Evolutionary conservation across 768 basidiomycete species (phyloP).

Genomic region (Favolaschia claudopus): DNA sequence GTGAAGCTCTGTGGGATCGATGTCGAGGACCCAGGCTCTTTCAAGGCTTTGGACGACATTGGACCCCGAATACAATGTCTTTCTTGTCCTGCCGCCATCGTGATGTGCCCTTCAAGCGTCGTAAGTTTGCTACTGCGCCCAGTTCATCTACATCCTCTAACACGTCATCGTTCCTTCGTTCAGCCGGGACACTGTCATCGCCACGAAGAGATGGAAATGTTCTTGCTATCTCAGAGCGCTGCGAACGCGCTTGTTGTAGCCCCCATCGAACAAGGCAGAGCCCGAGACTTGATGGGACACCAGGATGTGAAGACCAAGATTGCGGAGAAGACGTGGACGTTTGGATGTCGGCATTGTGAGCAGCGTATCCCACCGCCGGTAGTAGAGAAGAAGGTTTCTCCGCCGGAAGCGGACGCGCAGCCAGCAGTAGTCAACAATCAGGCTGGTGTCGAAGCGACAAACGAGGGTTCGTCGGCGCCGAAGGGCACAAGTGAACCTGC

Average conservation of each 20-base stretch:
- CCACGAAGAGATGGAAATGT: conserved; percentile 60
- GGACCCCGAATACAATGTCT: conserved; percentile 50
- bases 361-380: conserved; percentile 5
- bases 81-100: conserved; percentile 56
- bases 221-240: conserved; percentile 34
- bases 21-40: conserved; percentile 37
- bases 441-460: not conserved
- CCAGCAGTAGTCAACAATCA: not conserved
- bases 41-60: conserved; percentile 28
- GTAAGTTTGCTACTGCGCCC: conserved; percentile 40
- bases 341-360: conserved; percentile 63
- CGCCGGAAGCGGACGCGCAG: not conserved
- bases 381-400: conserved; percentile 4
- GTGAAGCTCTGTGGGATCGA: conserved; percentile 40
- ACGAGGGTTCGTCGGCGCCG: not conserved
- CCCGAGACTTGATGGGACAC: conserved; percentile 26
- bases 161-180: not conserved
- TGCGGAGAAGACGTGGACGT: conserved; percentile 46
- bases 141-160: not conserved
- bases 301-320: conserved; percentile 30
- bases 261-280: conserved; percentile 30
- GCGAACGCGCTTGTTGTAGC: conserved; percentile 26
- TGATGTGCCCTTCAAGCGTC: conserved; percentile 55
- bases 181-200: conserved; percentile 71
- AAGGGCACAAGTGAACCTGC: conserved; percentile 12